phyloP scores from a whole-genome alignment of 2,329 filamentous ascomycete genomes.

The Sclerotinia spermophila region DNA sequence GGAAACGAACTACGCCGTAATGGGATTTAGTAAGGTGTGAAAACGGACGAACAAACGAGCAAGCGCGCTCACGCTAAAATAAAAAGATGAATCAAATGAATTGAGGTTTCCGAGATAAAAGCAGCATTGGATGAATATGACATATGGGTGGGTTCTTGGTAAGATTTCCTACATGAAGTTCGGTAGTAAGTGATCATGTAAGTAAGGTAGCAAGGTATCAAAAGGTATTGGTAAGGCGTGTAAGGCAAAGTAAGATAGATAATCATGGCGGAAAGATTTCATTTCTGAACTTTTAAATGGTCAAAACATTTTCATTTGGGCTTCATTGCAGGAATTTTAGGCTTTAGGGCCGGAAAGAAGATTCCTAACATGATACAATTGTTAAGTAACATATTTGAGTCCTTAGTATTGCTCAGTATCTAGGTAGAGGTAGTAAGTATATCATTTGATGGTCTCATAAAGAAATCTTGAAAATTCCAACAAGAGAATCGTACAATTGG shows the following conservation, averaged over 20 bases:
- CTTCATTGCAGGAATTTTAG: conserved; percentile 29
- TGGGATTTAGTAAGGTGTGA: conserved; percentile 21
- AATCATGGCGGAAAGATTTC: conserved; percentile 10
- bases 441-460: not conserved
- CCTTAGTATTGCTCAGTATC: not conserved
- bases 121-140: conserved; percentile 14
- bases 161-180: not conserved
- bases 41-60: conserved; percentile 35
- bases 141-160: not conserved
- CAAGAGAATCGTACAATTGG: not conserved
- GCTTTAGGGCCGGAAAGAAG: conserved; percentile 6
- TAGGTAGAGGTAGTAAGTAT: not conserved
- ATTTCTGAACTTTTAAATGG: conserved; percentile 12
- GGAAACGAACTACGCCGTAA: conserved; percentile 19
- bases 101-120: conserved; percentile 7
- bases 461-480: not conserved
- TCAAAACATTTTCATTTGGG: conserved; percentile 21
- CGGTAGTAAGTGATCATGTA: not conserved
- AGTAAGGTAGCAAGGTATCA: not conserved
- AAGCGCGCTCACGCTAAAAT: conserved; percentile 39
- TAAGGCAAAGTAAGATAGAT: conserved; percentile 16
- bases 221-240: conserved; percentile 9
- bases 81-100: not conserved
- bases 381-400: not conserved
- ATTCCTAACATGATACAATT: conserved; percentile 4